Conservation (phyloP, 768 basidiomycete species). For the Leucogyrophana mollusca region DNA sequence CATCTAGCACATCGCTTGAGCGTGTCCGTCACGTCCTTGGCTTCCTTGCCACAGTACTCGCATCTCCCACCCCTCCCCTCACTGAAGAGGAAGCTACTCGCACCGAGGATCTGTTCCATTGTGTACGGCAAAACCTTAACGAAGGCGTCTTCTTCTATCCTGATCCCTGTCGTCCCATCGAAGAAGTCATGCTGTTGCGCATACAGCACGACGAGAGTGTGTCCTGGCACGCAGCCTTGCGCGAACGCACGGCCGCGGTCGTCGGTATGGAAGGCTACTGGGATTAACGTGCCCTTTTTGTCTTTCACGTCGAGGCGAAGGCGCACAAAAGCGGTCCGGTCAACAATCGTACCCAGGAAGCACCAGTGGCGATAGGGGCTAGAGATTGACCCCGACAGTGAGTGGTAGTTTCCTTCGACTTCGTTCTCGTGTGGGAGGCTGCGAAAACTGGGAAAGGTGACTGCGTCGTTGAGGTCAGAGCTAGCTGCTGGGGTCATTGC, state of each 20-base stretch:
- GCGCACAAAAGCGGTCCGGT: constrained; percentile 23
- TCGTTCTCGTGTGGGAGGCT: constrained; percentile 22
- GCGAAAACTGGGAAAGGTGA: constrained; percentile 22
- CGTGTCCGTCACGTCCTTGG: constrained; percentile 3
- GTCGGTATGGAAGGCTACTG: constrained; percentile 30
- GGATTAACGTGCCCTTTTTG: constrained; percentile 19
- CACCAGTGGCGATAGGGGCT: constrained; percentile 28
- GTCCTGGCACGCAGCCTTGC: constrained; percentile 20
- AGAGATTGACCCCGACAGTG: constrained; percentile 12
- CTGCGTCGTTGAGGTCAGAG: constrained; percentile 24
- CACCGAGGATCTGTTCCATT: constrained; percentile 23
- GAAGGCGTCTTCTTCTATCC: constrained; percentile 21
- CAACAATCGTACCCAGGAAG: constrained; percentile 25
- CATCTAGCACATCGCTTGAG: constrained; percentile 26
- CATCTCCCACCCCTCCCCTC: constrained; percentile 17
- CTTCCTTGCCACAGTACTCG: constrained; percentile 16
- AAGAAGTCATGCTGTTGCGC: constrained; percentile 28
- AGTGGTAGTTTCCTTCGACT: constrained; percentile 14
- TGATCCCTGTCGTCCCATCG: constrained; percentile 27
- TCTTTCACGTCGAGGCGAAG: constrained; percentile 28
- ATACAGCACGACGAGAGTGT: constrained; percentile 29
- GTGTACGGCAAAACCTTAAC: constrained; percentile 27
- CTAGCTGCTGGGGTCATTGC: constrained; percentile 17
- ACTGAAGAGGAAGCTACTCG: constrained; percentile 20
- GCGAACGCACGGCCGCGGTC: constrained; percentile 25